Evolutionary conservation across 768 basidiomycete species (phyloP).

Genomic region (Lactifluus echinatus): DNA sequence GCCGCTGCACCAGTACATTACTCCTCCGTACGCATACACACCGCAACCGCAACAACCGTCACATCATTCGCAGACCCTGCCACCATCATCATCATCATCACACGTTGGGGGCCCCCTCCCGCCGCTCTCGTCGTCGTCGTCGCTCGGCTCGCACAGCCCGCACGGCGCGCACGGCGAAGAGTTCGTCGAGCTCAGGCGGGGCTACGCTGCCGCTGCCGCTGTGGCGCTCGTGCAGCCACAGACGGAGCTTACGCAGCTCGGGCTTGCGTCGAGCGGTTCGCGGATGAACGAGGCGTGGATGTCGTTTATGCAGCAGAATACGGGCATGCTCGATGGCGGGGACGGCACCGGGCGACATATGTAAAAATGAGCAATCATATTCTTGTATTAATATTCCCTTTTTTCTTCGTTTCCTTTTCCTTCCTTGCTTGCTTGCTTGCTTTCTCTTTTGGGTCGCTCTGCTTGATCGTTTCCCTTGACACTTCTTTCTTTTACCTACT

Average conservation of each 20-base stretch:
- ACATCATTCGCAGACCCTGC: background rate
- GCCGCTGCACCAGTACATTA: constrained; percentile 1
- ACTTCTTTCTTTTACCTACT: background rate
- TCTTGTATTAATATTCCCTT: background rate
- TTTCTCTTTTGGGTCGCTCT: background rate
- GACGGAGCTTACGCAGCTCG: constrained; percentile 48
- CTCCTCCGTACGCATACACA: background rate
- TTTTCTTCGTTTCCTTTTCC: too few relatives aligned
- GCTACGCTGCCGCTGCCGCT: background rate
- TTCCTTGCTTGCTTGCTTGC: background rate
- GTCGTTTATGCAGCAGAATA: constrained; percentile 54
- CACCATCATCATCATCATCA: too few relatives aligned
- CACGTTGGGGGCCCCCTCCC: too few relatives aligned
- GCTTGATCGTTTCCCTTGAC: background rate
- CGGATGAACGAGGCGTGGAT: constrained; percentile 51
- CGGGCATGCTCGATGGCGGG: constrained; percentile 34
- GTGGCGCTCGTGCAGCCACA: constrained; percentile 22
- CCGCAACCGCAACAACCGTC: background rate
- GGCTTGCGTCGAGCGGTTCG: constrained; percentile 43
- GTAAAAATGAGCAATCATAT: background rate
- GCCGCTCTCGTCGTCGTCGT: background rate
- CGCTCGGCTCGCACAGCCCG: background rate
- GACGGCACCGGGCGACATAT: background rate
- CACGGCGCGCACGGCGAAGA: background rate
- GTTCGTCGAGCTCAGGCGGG: background rate